Evolutionary conservation across 2,329 filamentous ascomycete genomes (phyloP).

Genomic region (Colletotrichum australisinense): DNA sequence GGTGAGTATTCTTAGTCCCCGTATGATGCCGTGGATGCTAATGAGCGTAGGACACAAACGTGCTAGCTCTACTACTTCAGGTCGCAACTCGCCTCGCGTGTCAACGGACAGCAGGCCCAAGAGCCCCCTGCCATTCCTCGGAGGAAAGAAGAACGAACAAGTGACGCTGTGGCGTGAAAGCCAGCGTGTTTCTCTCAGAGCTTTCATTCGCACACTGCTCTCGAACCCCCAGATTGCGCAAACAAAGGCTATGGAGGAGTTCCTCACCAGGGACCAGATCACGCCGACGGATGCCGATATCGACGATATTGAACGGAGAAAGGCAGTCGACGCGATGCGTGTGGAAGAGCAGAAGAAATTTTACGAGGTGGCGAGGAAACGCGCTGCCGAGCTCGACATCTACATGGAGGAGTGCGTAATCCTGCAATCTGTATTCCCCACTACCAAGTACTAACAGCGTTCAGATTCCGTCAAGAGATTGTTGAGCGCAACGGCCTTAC

Average conservation of each 20-base stretch:
- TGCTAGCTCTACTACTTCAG: conserved; percentile 50
- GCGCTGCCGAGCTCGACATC: conserved; percentile 92
- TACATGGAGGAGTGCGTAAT: conserved; percentile 88
- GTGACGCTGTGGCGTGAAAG: conserved; percentile 80
- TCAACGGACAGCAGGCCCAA: conserved; percentile 55
- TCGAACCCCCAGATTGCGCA: conserved; percentile 86
- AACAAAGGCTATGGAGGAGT: conserved; percentile 86
- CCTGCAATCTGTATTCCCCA: not conserved
- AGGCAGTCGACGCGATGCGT: conserved; percentile 85
- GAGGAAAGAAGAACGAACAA: conserved; percentile 41
- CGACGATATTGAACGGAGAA: conserved; percentile 82
- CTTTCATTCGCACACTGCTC: conserved; percentile 88
- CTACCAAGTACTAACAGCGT: conserved; percentile 40
- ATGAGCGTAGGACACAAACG: conserved; percentile 41
- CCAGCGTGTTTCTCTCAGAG: conserved; percentile 90
- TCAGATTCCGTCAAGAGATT: conserved; percentile 73
- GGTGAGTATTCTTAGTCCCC: conserved; percentile 43
- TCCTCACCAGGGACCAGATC: conserved; percentile 80
- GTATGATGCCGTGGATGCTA: not conserved
- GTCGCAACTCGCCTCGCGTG: conserved; percentile 52
- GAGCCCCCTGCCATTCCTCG: conserved; percentile 45
- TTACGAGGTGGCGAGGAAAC: conserved; percentile 92
- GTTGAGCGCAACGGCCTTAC: conserved; percentile 85
- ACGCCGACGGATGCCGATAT: conserved; percentile 84
- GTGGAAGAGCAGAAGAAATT: conserved; percentile 94